Percentiles rank a stretch among this genome's conserved stretches.
These are phyloP conservation scores for Pulchroboletus neoregius DNA, from an alignment of 1,284 basidiomycete species.

Conservation along the genomic window DNA sequence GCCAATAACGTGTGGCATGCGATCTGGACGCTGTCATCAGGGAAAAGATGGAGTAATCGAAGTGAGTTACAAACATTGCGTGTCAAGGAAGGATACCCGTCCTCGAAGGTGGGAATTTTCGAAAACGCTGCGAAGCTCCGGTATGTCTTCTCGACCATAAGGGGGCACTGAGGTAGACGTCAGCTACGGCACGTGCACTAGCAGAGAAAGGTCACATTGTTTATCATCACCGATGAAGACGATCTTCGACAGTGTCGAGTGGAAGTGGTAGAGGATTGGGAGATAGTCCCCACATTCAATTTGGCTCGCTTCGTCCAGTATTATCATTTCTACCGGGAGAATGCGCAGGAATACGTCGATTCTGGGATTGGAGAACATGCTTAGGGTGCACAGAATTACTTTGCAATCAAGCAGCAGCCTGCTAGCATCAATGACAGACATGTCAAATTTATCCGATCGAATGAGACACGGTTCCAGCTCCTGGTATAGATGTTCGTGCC, in stretches of 20 bases:
- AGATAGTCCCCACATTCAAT: conserved; percentile 61
- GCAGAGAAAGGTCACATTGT: conserved; percentile 50
- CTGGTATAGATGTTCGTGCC: conserved; percentile 72
- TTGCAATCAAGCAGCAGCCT: conserved; percentile 38
- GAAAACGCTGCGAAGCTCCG: conserved; percentile 42
- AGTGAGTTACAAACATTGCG: conserved; percentile 39
- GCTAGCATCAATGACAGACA: conserved; percentile 13
- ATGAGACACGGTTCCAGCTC: conserved; percentile 46
- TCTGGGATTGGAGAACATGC: conserved; percentile 39
- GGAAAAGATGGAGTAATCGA: not conserved
- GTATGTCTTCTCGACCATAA: conserved; percentile 42
- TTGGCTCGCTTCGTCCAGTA: conserved; percentile 66
- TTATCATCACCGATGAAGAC: conserved; percentile 75
- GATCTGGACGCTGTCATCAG: conserved; percentile 35
- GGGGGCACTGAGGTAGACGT: conserved; percentile 41
- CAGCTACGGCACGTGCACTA: not conserved
- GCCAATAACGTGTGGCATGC: conserved; percentile 49
- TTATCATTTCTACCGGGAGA: conserved; percentile 48
- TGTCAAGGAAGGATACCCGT: conserved; percentile 36
- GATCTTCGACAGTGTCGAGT: conserved; percentile 48
- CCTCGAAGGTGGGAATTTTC: conserved; percentile 40
- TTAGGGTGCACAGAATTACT: conserved; percentile 56
- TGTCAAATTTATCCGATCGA: conserved; percentile 42
- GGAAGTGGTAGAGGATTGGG: conserved; percentile 45
- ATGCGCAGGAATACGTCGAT: conserved; percentile 33